Evolutionary conservation across 192 early-diverging fungal species (phyloP).

Genomic region (Chytriomyces confervae): DNA sequence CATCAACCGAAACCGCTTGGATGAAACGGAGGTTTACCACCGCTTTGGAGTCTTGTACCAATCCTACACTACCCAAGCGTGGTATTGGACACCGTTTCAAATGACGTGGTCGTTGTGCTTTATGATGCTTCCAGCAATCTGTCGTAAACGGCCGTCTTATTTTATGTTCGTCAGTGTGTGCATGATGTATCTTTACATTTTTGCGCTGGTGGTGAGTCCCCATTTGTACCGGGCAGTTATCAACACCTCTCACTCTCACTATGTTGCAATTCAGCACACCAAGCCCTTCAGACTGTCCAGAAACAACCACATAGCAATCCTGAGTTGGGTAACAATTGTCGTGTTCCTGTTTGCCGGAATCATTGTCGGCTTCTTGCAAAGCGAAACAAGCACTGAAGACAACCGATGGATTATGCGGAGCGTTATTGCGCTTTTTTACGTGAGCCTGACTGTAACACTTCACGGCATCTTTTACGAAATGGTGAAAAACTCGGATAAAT

Average conservation of each 20-base stretch:
- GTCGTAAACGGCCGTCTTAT: constrained; percentile 13
- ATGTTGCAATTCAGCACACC: not conserved
- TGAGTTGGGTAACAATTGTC: constrained; percentile 29
- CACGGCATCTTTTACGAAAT: constrained; percentile 25
- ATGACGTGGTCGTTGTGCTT: constrained; percentile 33
- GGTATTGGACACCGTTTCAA: constrained; percentile 30
- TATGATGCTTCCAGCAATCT: constrained; percentile 27
- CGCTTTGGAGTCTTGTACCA: constrained; percentile 9
- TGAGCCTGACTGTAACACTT: constrained; percentile 4
- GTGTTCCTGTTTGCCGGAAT: constrained; percentile 29
- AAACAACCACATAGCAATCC: constrained; percentile 25
- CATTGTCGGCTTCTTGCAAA: constrained; percentile 16
- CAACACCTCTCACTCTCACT: not conserved
- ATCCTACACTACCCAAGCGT: constrained; percentile 5
- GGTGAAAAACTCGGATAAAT: constrained; percentile 3
- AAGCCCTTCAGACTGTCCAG: constrained; percentile 4
- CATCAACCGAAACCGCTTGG: not conserved
- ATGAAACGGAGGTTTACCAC: not conserved
- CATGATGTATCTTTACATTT: constrained; percentile 29
- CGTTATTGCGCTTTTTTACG: constrained; percentile 13
- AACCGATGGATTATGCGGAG: constrained; percentile 17
- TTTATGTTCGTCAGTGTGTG: constrained; percentile 25
- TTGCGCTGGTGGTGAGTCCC: constrained; percentile 18
- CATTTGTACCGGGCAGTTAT: too few species aligned
- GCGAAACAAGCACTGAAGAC: constrained; percentile 4